Evolutionary conservation across 129 eudicot species (phyloP).

Genomic region (Mikania micrantha): DNA sequence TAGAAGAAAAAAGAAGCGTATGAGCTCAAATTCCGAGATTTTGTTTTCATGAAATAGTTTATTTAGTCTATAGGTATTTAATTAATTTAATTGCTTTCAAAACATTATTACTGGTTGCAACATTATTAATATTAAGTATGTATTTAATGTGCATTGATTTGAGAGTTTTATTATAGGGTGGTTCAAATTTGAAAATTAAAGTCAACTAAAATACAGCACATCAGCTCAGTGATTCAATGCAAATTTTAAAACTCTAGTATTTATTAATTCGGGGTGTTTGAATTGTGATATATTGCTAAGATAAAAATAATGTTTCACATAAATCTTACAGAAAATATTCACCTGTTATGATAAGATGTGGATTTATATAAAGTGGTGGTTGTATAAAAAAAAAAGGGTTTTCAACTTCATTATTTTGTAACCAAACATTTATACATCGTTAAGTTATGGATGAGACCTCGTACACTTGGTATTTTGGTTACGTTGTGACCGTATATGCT

Average conservation of each 20-base stretch:
- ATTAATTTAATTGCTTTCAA: not conserved
- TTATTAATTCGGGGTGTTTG: constrained; percentile 9
- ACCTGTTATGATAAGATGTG: too few relatives aligned
- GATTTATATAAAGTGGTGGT: too few relatives aligned
- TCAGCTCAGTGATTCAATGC: constrained; percentile 20
- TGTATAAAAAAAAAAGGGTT: too few relatives aligned
- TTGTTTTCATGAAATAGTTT: constrained; percentile 6
- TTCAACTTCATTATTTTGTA: too few relatives aligned
- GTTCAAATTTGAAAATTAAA: constrained; percentile 12
- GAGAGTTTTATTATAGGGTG: constrained; percentile 11
- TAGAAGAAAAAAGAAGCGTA: constrained; percentile 30
- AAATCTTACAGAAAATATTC: too few relatives aligned
- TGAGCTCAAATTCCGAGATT: constrained; percentile 26
- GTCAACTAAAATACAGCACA: constrained; percentile 23
- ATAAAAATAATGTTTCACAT: not conserved
- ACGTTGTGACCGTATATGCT: too few relatives aligned
- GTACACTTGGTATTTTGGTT: too few relatives aligned
- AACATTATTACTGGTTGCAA: constrained; percentile 12
- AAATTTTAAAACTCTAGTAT: constrained; percentile 6
- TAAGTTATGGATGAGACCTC: too few relatives aligned
- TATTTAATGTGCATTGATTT: constrained; percentile 35
- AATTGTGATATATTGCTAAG: not conserved
- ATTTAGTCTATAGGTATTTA: not conserved
- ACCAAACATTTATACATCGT: too few relatives aligned
- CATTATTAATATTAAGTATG: constrained; percentile 11